A percentile compares a stretch with the other conserved stretches of the same genome.
Evolutionary conservation across 352 stramenopile species (phyloP).

Genomic region (Globisporangium paroecandrum): DNA sequence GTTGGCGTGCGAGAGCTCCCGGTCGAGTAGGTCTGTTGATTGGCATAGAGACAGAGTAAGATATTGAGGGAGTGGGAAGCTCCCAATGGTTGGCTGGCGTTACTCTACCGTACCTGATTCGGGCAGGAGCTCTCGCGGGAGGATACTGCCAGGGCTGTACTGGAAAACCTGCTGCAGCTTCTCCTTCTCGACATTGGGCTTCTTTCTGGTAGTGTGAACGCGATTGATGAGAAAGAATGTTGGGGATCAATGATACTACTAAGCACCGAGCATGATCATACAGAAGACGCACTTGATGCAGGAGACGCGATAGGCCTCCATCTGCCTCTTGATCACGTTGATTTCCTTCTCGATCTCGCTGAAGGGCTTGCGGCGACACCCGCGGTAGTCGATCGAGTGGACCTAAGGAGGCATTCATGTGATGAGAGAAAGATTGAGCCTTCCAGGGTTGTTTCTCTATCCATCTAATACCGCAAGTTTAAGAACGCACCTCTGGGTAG

Average conservation of each 20-base stretch:
- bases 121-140: conserved; percentile 68
- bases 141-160: conserved; percentile 60
- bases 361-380: conserved; percentile 52
- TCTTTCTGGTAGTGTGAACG: conserved; percentile 21
- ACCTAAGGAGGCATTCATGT: conserved; percentile 21
- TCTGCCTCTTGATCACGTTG: conserved; percentile 62
- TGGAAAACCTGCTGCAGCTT: conserved; percentile 80
- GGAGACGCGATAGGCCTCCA: conserved; percentile 57
- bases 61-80: not conserved
- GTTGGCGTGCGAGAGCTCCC: conserved; percentile 58
- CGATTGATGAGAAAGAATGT: too few relatives aligned
- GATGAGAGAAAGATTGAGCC: not conserved
- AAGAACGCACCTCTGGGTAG: conserved; percentile 28
- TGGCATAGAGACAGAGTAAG: not conserved
- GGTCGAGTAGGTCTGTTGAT: conserved; percentile 48
- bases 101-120: conserved; percentile 37
- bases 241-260: too few relatives aligned
- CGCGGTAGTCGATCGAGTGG: conserved; percentile 59
- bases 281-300: conserved; percentile 40
- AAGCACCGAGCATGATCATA: too few relatives aligned
- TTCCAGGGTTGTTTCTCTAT: not conserved
- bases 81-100: not conserved
- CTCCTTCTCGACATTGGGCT: conserved; percentile 76
- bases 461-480: too few relatives aligned
- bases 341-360: conserved; percentile 78